phyloP scores from a whole-genome alignment of 169 alveolate species.

The Plasmodium knowlesi region DNA sequence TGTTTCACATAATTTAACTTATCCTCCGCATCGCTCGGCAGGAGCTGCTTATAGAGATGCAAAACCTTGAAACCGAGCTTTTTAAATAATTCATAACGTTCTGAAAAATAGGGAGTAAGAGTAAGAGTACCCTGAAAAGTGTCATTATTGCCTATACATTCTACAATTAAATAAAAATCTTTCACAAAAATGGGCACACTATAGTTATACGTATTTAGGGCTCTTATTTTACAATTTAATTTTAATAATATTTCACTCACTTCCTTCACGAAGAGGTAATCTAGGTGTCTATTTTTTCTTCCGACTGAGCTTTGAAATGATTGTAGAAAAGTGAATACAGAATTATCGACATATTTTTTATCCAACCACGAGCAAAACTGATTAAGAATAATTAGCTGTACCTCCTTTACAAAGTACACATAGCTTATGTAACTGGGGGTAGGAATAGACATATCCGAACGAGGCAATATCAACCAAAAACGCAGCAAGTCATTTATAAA shows the following conservation, averaged over 20 bases:
- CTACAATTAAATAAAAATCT: constrained; percentile 47
- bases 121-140: constrained; percentile 35
- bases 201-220: constrained; percentile 48
- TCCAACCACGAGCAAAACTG: constrained; percentile 53
- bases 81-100: constrained; percentile 68
- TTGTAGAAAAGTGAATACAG: constrained; percentile 14
- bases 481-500: constrained; percentile 31
- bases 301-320: constrained; percentile 18
- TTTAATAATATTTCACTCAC: constrained; percentile 28
- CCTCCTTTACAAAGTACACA: constrained; percentile 30
- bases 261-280: constrained; percentile 34
- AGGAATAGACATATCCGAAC: not conserved
- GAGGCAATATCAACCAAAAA: not conserved
- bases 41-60: constrained; percentile 28
- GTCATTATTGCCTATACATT: constrained; percentile 48
- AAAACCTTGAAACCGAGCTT: constrained; percentile 37
- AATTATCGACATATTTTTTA: constrained; percentile 21
- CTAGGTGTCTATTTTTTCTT: constrained; percentile 18
- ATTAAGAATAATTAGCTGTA: constrained; percentile 31
- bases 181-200: constrained; percentile 51
- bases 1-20: constrained; percentile 37
- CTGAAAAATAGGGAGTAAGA: constrained; percentile 57
- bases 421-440: not conserved
- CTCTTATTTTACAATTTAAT: constrained; percentile 19
- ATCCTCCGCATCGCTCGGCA: constrained; percentile 35